Conservation (phyloP, 1,284 basidiomycete species). For the Heterobasidion irregulare region DNA sequence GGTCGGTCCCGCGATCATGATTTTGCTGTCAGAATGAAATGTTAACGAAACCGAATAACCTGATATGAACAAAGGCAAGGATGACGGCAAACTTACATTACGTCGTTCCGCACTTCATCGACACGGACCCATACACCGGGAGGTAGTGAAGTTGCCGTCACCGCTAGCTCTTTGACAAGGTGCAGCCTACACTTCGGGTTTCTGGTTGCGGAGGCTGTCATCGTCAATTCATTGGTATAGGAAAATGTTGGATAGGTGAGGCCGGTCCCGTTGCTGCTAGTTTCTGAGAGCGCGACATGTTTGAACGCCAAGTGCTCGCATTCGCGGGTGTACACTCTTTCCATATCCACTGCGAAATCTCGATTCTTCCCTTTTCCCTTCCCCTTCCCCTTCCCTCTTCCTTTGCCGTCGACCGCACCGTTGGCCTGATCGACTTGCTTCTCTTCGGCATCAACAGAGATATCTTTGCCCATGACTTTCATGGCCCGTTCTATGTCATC, state of each 20-base stretch:
- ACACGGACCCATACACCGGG: conserved; percentile 47
- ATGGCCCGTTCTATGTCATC: conserved; percentile 42
- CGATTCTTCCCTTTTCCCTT: conserved; percentile 25
- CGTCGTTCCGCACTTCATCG: conserved; percentile 49
- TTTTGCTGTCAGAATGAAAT: conserved; percentile 27
- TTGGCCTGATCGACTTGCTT: not conserved
- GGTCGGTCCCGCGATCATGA: conserved; percentile 48
- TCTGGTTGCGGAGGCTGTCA: conserved; percentile 31
- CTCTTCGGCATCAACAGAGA: not conserved
- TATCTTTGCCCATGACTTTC: conserved; percentile 24
- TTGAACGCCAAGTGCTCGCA: conserved; percentile 41
- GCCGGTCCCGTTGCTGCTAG: conserved; percentile 10
- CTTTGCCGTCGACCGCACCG: not conserved
- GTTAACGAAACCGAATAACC: not conserved
- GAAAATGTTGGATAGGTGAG: conserved; percentile 25
- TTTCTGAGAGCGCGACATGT: conserved; percentile 25
- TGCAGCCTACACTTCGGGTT: conserved; percentile 41
- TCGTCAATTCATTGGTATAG: conserved; percentile 24
- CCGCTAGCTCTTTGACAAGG: conserved; percentile 44
- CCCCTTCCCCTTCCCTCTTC: not conserved
- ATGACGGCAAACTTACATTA: conserved; percentile 27
- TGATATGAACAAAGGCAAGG: not conserved
- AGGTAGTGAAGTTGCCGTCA: conserved; percentile 44
- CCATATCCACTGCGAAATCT: conserved; percentile 23
- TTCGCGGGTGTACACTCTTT: conserved; percentile 30